phyloP scores from a whole-genome alignment of 768 basidiomycete species.

The Pulveroboletus sp. region DNA sequence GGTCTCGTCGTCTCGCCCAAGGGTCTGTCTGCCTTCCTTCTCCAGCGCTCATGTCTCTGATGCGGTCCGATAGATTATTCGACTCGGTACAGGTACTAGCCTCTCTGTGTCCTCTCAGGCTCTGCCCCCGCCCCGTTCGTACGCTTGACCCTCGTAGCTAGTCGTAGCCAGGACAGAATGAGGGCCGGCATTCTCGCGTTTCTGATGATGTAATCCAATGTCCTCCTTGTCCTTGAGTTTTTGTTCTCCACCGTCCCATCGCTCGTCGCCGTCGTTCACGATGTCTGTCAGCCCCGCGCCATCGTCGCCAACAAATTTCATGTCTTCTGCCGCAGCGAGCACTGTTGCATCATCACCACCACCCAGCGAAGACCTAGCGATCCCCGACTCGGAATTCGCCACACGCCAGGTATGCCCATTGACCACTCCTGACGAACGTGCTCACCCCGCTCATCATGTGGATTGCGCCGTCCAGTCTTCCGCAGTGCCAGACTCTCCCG shows the following conservation, averaged over 20 bases:
- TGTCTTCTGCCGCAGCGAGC: slow-evolving; percentile 23
- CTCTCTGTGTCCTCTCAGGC: neutral
- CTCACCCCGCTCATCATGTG: neutral
- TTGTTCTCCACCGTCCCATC: neutral
- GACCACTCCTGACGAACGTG: neutral
- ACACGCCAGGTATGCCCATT: slow-evolving; percentile 16
- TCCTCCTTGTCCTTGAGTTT: neutral
- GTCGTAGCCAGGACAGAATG: neutral
- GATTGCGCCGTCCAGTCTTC: slow-evolving; percentile 9
- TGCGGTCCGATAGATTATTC: slow-evolving; percentile 57
- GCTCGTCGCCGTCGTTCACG: neutral
- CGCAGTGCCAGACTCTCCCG: neutral
- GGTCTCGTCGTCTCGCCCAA: slow-evolving; percentile 97
- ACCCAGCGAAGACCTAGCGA: slow-evolving; percentile 7
- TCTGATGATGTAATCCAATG: slow-evolving; percentile 24
- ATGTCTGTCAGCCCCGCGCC: slow-evolving; percentile 23
- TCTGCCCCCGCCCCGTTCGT: neutral
- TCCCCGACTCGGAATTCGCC: neutral
- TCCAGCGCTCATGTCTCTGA: neutral
- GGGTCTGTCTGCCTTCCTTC: slow-evolving; percentile 45
- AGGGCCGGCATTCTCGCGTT: slow-evolving; percentile 29
- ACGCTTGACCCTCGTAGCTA: neutral
- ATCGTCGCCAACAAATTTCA: slow-evolving; percentile 7
- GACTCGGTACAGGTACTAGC: slow-evolving; percentile 70
- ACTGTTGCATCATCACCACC: slow-evolving; percentile 28